Evolutionary conservation across 805 yeast genomes (phyloP).

Genomic region (Yarrowia phangngaensis): DNA sequence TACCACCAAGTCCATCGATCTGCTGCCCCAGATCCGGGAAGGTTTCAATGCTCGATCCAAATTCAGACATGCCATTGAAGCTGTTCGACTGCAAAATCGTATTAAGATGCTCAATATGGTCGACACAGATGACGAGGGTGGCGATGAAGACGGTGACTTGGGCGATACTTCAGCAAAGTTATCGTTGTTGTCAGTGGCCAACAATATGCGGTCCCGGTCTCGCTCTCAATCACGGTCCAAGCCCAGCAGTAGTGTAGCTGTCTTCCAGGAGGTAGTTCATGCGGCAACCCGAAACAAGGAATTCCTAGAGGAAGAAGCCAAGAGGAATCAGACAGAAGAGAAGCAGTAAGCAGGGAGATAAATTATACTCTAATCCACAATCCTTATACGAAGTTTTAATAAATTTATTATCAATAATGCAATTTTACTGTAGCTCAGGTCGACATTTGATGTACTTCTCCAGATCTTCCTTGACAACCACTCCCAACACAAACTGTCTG

Average conservation of each 20-base stretch:
- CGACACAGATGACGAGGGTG: conserved; percentile 48
- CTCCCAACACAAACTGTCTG: conserved; percentile 54
- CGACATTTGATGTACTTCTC: conserved; percentile 44
- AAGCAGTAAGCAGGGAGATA: too few relatives aligned
- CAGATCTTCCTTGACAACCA: conserved; percentile 52
- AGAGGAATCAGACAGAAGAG: neutral
- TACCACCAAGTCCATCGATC: conserved; percentile 54
- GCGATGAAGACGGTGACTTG: conserved; percentile 41
- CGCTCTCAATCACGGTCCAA: conserved; percentile 20
- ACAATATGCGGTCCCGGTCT: conserved; percentile 13
- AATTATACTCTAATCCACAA: too few relatives aligned
- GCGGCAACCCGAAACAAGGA: conserved; percentile 64
- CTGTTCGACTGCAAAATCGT: conserved; percentile 76
- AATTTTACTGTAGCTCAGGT: conserved; percentile 36
- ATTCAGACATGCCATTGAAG: conserved; percentile 79
- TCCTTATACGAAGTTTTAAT: too few relatives aligned
- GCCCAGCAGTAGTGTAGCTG: conserved; percentile 27
- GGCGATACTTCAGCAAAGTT: neutral
- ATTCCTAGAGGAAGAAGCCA: conserved; percentile 29
- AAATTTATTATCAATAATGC: neutral
- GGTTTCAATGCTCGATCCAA: conserved; percentile 81
- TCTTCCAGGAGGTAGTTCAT: conserved; percentile 63
- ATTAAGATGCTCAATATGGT: conserved; percentile 63
- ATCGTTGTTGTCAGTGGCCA: conserved; percentile 4
- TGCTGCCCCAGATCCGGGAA: conserved; percentile 74